Percentiles rank a stretch among this genome's conserved stretches.
Evolutionary conservation across 371 early-diverging fungal species (phyloP).

Genomic region (Circinella umbellata): DNA sequence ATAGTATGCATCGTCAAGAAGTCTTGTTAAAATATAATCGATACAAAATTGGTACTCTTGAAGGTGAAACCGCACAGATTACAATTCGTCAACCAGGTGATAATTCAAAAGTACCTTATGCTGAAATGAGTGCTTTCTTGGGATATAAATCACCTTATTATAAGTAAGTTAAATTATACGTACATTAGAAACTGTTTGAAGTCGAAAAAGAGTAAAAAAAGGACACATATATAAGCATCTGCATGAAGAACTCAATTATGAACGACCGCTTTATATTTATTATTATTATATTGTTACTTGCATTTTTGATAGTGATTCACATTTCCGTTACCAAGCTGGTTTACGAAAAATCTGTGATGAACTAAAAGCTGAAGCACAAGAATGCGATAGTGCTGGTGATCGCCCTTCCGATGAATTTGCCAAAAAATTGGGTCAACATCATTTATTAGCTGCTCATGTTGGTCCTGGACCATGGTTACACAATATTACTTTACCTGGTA

Average conservation of each 20-base stretch:
- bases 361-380: slow-evolving; percentile 43
- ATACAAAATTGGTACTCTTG: slow-evolving; percentile 55
- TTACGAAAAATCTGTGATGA: slow-evolving; percentile 60
- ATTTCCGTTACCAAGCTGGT: slow-evolving; percentile 57
- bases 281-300: too few relatives aligned
- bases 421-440: slow-evolving; percentile 45
- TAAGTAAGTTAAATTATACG: slow-evolving; percentile 38
- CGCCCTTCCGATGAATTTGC: slow-evolving; percentile 51
- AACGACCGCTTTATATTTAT: too few relatives aligned
- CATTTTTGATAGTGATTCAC: slow-evolving; percentile 51
- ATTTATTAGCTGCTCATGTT: slow-evolving; percentile 37
- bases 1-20: slow-evolving; percentile 73
- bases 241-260: too few relatives aligned
- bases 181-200: too few relatives aligned
- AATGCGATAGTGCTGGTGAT: slow-evolving; percentile 44
- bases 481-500: slow-evolving; percentile 39
- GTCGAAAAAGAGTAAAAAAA: background rate
- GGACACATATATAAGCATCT: too few relatives aligned
- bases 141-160: slow-evolving; percentile 65
- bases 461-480: slow-evolving; percentile 48
- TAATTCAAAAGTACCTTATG: slow-evolving; percentile 63
- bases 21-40: slow-evolving; percentile 53
- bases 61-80: slow-evolving; percentile 37
- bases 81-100: slow-evolving; percentile 37
- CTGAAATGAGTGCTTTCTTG: slow-evolving; percentile 52